Conservation (phyloP, 1,139 yeast genomes). For the Groenewaldozyma auringiensis region DNA sequence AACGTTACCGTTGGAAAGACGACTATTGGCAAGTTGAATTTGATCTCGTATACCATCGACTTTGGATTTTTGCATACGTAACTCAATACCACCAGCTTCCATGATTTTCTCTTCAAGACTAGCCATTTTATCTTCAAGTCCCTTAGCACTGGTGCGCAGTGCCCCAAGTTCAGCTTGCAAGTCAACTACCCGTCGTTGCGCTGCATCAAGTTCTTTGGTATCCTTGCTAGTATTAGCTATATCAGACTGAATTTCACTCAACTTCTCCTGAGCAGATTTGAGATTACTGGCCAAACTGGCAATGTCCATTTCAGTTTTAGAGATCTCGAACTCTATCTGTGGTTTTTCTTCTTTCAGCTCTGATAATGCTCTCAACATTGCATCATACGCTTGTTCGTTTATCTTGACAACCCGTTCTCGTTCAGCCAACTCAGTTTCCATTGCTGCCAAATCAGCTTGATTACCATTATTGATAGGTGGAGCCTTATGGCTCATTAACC, state of each 20-base stretch:
- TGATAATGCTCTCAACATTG: slow-evolving; percentile 53
- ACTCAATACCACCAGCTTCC: slow-evolving; percentile 86
- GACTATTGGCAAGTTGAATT: slow-evolving; percentile 53
- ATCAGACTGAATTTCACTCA: slow-evolving; percentile 23
- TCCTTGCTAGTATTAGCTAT: slow-evolving; percentile 14
- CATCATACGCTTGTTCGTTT: slow-evolving; percentile 47
- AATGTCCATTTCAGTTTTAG: slow-evolving; percentile 58
- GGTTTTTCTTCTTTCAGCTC: slow-evolving; percentile 62
- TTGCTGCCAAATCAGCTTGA: slow-evolving; percentile 41
- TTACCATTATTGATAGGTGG: neutral
- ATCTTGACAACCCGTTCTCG: slow-evolving; percentile 51
- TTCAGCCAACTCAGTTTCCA: slow-evolving; percentile 47
- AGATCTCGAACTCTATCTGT: slow-evolving; percentile 54
- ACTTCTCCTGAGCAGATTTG: slow-evolving; percentile 35
- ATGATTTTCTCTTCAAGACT: slow-evolving; percentile 67
- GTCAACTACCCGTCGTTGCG: slow-evolving; percentile 33
- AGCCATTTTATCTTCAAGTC: slow-evolving; percentile 51
- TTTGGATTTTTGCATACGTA: slow-evolving; percentile 71
- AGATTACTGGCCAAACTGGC: slow-evolving; percentile 45
- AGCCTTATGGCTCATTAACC: slow-evolving; percentile 50
- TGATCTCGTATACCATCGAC: slow-evolving; percentile 71
- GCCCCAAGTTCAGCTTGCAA: slow-evolving; percentile 37
- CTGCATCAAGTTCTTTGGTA: slow-evolving; percentile 26
- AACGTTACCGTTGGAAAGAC: slow-evolving; percentile 54
- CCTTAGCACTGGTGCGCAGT: slow-evolving; percentile 49